These are phyloP conservation scores for Solanum corneliomulleri DNA, from an alignment of 257 asterid species.

Conservation along the genomic window DNA sequence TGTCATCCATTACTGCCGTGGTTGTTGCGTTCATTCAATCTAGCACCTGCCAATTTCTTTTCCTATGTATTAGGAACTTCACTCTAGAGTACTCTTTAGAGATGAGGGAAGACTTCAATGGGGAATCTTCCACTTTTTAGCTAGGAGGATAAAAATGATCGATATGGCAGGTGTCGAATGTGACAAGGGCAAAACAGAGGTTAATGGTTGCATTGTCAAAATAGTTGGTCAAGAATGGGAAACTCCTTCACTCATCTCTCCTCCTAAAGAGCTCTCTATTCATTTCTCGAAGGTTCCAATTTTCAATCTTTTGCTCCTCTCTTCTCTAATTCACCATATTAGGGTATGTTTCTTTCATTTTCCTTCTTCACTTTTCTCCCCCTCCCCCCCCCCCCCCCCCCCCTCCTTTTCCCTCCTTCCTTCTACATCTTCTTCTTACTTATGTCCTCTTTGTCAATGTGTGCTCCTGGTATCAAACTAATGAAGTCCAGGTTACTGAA, in stretches of 20 bases:
- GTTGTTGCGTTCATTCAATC: background rate
- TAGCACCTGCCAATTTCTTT: background rate
- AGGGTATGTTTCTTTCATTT: background rate
- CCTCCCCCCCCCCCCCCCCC: rapidly evolving
- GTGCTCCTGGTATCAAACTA: background rate
- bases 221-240: constrained; percentile 65
- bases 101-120: background rate
- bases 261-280: constrained; percentile 86
- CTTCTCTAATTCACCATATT: background rate
- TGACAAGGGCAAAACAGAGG: constrained; percentile 63
- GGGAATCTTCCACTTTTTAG: background rate
- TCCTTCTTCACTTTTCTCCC: background rate
- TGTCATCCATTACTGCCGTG: background rate
- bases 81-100: background rate
- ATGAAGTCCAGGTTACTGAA: background rate
- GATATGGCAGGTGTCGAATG: constrained; percentile 44
- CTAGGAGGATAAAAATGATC: background rate
- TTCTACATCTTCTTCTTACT: background rate
- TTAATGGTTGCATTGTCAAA: constrained; percentile 84
- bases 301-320: background rate
- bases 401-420: background rate
- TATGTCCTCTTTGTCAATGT: background rate
- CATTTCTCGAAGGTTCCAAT: constrained; percentile 21
- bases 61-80: background rate
- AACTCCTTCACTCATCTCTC: constrained; percentile 85